These are phyloP conservation scores for Lavandula angustifolia DNA, from an alignment of 257 asterid genomes.

Conservation along the genomic window DNA sequence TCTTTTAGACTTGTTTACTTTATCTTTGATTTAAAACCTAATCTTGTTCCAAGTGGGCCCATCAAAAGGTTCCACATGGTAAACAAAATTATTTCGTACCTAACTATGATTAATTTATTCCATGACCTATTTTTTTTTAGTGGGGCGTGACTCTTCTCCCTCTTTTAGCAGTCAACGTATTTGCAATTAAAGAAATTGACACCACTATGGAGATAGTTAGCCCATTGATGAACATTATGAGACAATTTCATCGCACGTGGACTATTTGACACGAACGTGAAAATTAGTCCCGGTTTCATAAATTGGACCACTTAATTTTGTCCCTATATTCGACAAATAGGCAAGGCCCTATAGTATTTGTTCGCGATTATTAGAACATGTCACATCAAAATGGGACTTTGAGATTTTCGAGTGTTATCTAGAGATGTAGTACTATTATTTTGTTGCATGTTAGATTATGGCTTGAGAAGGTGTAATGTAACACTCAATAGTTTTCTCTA, in stretches of 20 bases:
- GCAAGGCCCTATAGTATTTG: too few species aligned
- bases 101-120: constrained; percentile 22
- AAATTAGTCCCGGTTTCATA: too few species aligned
- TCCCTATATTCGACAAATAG: too few species aligned
- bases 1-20: not conserved
- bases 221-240: constrained; percentile 26
- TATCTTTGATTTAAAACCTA: constrained; percentile 25
- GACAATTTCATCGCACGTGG: constrained; percentile 35
- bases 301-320: too few species aligned
- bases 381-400: too few species aligned
- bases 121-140: constrained; percentile 47
- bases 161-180: constrained; percentile 10
- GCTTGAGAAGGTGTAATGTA: too few species aligned
- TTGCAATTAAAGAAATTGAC: constrained; percentile 40
- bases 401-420: too few species aligned
- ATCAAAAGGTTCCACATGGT: constrained; percentile 12
- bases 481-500: too few species aligned
- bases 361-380: too few species aligned
- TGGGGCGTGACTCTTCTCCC: constrained; percentile 34
- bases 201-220: constrained; percentile 34
- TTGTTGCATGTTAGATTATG: too few species aligned
- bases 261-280: too few species aligned
- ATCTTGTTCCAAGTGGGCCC: constrained; percentile 15
- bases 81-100: constrained; percentile 29
- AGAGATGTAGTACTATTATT: too few species aligned